phyloP scores from a whole-genome alignment of 2,329 filamentous ascomycete species.

The Orbilia oligospora region DNA sequence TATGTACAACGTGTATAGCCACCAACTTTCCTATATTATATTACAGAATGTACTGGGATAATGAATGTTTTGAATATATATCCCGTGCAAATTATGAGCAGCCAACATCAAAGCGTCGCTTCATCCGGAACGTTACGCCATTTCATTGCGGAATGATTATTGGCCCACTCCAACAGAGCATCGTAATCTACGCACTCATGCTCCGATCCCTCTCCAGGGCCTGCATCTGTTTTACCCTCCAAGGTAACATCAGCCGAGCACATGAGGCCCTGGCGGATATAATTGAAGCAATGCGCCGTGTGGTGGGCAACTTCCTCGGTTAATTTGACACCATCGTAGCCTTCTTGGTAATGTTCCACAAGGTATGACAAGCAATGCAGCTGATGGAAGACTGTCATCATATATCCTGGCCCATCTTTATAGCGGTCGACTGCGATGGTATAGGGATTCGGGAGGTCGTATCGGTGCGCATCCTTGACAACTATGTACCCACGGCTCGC shows the following conservation, averaged over 20 bases:
- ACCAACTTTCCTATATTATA: too few relatives aligned
- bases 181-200: constrained; percentile 67
- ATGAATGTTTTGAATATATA: not conserved
- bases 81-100: not conserved
- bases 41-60: too few relatives aligned
- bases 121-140: constrained; percentile 64
- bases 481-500: constrained; percentile 66
- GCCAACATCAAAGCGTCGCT: constrained; percentile 28
- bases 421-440: constrained; percentile 65
- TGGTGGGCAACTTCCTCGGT: constrained; percentile 66
- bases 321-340: constrained; percentile 66
- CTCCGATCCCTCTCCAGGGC: constrained; percentile 67
- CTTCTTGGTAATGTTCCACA: constrained; percentile 66
- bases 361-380: constrained; percentile 67
- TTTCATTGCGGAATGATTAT: constrained; percentile 65
- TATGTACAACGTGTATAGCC: too few relatives aligned
- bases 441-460: constrained; percentile 65
- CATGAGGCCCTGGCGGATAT: constrained; percentile 67
- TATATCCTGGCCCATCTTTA: constrained; percentile 66
- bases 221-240: constrained; percentile 66
- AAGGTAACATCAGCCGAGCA: constrained; percentile 67
- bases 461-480: constrained; percentile 64
- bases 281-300: constrained; percentile 68
- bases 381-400: constrained; percentile 68
- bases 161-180: constrained; percentile 66